These are phyloP conservation scores for Echium plantagineum DNA, from an alignment of 257 asterid species.

Conservation along the genomic window DNA sequence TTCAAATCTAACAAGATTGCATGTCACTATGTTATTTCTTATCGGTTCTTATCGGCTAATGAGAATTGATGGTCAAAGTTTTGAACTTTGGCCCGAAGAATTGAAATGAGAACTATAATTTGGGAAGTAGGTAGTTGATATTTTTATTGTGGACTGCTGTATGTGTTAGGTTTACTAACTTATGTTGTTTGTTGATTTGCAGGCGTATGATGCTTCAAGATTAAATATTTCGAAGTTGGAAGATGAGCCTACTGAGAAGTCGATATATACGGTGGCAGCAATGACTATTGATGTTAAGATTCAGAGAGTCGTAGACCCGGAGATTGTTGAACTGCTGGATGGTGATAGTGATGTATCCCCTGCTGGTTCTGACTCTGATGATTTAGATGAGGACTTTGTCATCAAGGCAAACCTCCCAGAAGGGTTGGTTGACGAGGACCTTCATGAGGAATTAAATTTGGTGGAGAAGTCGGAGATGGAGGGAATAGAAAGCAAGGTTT, in stretches of 20 bases:
- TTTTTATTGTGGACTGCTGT: no score
- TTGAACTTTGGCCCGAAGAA: no score
- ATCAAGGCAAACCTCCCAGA: slow-evolving; percentile 56
- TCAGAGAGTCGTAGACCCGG: slow-evolving; percentile 70
- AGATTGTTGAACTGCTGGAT: slow-evolving; percentile 65
- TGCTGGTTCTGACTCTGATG: slow-evolving; percentile 73
- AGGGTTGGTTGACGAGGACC: slow-evolving; percentile 28
- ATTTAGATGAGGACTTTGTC: slow-evolving; percentile 84
- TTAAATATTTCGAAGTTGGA: slow-evolving; percentile 37
- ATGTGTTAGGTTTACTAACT: not conserved
- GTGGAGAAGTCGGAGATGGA: slow-evolving; percentile 11
- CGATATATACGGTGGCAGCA: slow-evolving; percentile 44
- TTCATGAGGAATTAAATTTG: slow-evolving; percentile 18
- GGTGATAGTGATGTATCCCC: slow-evolving; percentile 48
- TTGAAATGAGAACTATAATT: no score
- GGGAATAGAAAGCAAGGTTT: slow-evolving; percentile 12
- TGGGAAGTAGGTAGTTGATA: no score
- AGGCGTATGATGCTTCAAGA: slow-evolving; percentile 91
- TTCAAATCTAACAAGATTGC: no score
- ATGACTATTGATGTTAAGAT: slow-evolving; percentile 43
- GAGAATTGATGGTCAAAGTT: no score
- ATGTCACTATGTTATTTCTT: no score
- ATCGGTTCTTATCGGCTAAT: no score
- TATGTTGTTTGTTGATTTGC: slow-evolving; percentile 1
- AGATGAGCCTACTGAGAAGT: slow-evolving; percentile 40